phyloP scores from a whole-genome alignment of 257 asterid species.

The Solanum dulcamara region DNA sequence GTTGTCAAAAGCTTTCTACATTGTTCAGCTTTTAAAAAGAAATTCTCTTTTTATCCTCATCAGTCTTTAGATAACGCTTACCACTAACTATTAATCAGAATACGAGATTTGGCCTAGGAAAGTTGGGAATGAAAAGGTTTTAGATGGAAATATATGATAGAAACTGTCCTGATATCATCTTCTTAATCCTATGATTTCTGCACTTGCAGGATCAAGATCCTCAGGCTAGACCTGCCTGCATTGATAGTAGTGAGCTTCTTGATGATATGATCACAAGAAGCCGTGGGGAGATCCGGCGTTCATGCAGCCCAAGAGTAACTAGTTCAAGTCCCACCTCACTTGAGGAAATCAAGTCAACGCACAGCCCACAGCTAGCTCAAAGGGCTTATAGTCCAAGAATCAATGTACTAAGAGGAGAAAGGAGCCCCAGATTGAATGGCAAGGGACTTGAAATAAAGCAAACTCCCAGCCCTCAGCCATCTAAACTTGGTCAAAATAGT shows the following conservation, averaged over 20 bases:
- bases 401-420: slow-evolving; percentile 32
- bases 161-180: background rate
- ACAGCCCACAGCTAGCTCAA: slow-evolving; percentile 39
- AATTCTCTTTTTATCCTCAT: background rate
- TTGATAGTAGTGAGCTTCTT: slow-evolving; percentile 55
- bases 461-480: slow-evolving; percentile 59
- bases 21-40: background rate
- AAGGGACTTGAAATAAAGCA: slow-evolving; percentile 38
- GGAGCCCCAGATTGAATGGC: slow-evolving; percentile 27
- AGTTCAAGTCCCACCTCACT: slow-evolving; percentile 50
- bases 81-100: background rate
- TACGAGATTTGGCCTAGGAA: background rate
- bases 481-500: slow-evolving; percentile 35
- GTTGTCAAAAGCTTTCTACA: background rate
- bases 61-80: background rate
- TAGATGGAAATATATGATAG: background rate
- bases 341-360: slow-evolving; percentile 28
- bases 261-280: slow-evolving; percentile 81
- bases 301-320: slow-evolving; percentile 59
- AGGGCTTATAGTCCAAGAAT: slow-evolving; percentile 52
- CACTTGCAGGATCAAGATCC: slow-evolving; percentile 41
- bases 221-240: slow-evolving; percentile 14
- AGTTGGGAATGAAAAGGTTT: background rate
- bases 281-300: slow-evolving; percentile 75
- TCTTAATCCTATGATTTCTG: background rate